Evolutionary conservation across 768 basidiomycete species (phyloP).

Genomic region (Saitozyma sp.): DNA sequence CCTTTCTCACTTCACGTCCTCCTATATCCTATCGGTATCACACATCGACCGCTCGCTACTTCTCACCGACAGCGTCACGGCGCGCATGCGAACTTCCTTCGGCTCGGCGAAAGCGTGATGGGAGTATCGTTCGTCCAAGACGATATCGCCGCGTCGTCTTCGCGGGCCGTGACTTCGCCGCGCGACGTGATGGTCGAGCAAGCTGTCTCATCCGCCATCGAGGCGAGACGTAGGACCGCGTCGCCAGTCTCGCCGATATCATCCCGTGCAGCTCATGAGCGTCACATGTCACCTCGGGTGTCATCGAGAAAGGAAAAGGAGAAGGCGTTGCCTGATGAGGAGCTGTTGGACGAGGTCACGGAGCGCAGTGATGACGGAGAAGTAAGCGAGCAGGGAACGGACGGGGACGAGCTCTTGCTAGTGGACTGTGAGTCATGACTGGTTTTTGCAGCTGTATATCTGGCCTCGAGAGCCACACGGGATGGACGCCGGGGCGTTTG

Average conservation of each 20-base stretch:
- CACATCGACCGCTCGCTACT: not conserved
- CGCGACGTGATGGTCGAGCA: no score
- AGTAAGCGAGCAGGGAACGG: not conserved
- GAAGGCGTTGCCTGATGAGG: not conserved
- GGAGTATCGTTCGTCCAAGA: no score
- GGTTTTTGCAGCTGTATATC: not conserved
- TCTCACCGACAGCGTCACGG: no score
- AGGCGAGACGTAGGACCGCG: no score
- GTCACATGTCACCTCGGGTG: not conserved
- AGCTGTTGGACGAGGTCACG: not conserved
- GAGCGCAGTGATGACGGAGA: no score
- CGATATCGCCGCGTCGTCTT: no score
- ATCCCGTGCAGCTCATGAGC: no score
- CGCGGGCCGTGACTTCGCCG: no score
- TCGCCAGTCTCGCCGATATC: no score
- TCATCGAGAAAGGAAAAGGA: slow-evolving; percentile 1
- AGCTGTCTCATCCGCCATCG: no score
- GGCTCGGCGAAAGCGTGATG: no score
- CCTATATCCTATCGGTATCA: not conserved
- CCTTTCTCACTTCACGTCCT: not conserved
- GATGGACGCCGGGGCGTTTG: not conserved
- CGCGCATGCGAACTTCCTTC: no score
- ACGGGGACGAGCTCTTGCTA: not conserved
- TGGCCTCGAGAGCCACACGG: slow-evolving; percentile 1
- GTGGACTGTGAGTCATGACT: slow-evolving; percentile 1